Evolutionary conservation across 805 yeast species (phyloP), one percentile per base, ranked within the genome.

Genomic region (Wickerhamomyces tratensis): DNA sequence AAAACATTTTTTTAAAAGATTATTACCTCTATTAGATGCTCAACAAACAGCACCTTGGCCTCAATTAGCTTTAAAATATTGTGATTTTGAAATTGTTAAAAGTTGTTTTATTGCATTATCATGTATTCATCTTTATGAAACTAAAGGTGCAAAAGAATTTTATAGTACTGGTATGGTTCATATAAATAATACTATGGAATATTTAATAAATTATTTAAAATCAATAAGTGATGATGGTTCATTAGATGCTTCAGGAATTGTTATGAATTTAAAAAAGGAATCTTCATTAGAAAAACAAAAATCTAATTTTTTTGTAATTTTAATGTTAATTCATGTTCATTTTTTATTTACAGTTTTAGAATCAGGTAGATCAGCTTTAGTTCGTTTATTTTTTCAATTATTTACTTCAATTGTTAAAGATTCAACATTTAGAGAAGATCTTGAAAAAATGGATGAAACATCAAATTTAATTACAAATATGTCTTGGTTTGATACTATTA

Each of bases 11-110:
- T 76, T 76, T 54, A 70, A 72, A 48, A 69, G 72, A 45, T 59
- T 76, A 34, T 55, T 76, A 6, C 79, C 77, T 2, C 50, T 76
- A 36, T 54, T 76, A 33, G 82, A 76, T 57, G 78, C 79, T 0
- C 80, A 76, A 51, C 82, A 81, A 0, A 71, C 72, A 36, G 64
- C 78, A 1, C 81, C 81, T 4, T 74, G 80, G 80, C 82, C 82
- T 0, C 76, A 74, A 44, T 54, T 76, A 43, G 78, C 79, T 37
- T 59, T 76, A 46, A 68, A 70, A 41, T 76, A 76, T 50, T 76
- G 81, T 49, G 78, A 76, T 49, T 68, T 72, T 47, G 77, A 75
- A 48, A 67, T 76, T 38, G 80, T 81, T 1, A 63, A 77, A 42
- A 71, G 77, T 46, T 76, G 82, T 46, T 76, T 76, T 48, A 67